phyloP scores from a whole-genome alignment of 1,284 basidiomycete genomes.

The Sporisorium scitamineum region DNA sequence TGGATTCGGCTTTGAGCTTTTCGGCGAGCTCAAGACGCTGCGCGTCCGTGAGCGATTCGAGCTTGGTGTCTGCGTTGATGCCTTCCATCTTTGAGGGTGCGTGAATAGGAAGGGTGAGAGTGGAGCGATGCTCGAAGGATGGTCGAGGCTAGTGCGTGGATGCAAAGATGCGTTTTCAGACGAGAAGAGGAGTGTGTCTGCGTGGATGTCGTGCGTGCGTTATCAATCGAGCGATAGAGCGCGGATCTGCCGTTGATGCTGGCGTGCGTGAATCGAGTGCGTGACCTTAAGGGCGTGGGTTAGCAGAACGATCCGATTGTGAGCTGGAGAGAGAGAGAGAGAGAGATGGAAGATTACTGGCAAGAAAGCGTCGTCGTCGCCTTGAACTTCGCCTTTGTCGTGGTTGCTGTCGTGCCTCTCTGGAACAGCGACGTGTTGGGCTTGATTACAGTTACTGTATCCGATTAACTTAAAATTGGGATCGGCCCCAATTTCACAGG shows the following conservation, averaged over 20 bases:
- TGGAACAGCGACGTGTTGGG: too few species aligned
- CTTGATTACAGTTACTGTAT: too few species aligned
- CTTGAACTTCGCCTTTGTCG: too few species aligned
- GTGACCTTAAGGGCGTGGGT: neutral
- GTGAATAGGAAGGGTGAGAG: too few species aligned
- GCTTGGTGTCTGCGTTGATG: slow-evolving; percentile 40
- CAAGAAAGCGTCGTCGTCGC: neutral
- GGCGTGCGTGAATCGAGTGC: neutral
- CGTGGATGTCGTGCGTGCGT: slow-evolving; percentile 5
- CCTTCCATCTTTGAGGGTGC: slow-evolving; percentile 32
- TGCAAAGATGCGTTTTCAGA: too few species aligned
- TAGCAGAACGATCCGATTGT: neutral
- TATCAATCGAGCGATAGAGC: neutral
- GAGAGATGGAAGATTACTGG: neutral
- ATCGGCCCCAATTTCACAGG: too few species aligned
- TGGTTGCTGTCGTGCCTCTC: too few species aligned
- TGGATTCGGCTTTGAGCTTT: slow-evolving; percentile 40
- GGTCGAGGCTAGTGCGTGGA: neutral
- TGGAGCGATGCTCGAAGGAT: neutral
- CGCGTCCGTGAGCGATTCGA: slow-evolving; percentile 44
- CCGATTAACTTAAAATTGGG: too few species aligned
- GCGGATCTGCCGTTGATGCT: neutral
- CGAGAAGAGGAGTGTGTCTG: neutral
- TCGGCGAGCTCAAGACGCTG: slow-evolving; percentile 55
- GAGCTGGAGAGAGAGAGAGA: neutral